Evolutionary conservation across 352 stramenopile species (phyloP).

Genomic region (Phytophthora pistaciae): DNA sequence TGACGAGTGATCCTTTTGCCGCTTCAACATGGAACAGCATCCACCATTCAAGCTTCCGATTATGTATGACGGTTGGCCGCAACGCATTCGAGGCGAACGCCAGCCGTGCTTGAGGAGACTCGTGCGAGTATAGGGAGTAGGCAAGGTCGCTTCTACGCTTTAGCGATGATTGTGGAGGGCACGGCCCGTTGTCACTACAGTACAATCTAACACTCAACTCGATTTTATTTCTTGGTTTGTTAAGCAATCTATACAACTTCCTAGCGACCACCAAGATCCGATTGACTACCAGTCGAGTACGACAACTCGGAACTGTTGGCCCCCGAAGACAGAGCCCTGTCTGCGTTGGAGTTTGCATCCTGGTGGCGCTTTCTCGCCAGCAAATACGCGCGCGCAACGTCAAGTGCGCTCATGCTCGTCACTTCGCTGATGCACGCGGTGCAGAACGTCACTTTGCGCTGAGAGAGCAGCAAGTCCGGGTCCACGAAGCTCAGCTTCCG

Average conservation of each 20-base stretch:
- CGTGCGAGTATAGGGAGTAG: neutral
- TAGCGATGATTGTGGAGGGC: no score
- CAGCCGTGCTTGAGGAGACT: neutral
- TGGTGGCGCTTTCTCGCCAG: neutral
- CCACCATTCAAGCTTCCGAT: neutral
- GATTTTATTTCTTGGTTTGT: neutral
- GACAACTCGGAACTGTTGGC: neutral
- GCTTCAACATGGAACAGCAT: neutral
- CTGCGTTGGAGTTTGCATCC: neutral
- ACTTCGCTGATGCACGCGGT: conserved; percentile 18
- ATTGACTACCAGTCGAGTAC: neutral
- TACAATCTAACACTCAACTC: neutral
- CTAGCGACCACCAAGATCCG: neutral
- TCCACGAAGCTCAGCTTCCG: neutral
- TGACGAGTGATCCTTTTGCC: neutral
- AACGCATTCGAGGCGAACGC: neutral
- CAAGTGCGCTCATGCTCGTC: neutral
- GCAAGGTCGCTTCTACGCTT: no score
- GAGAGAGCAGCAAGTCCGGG: neutral
- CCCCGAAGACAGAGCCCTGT: neutral
- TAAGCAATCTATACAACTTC: neutral
- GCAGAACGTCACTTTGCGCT: conserved; percentile 1
- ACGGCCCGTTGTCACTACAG: no score
- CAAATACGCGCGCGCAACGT: neutral
- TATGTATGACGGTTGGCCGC: neutral